Evolutionary conservation across 768 basidiomycete genomes (phyloP), one percentile per base, ranked within the genome.

Genomic region (Crepidotus variabilis): DNA sequence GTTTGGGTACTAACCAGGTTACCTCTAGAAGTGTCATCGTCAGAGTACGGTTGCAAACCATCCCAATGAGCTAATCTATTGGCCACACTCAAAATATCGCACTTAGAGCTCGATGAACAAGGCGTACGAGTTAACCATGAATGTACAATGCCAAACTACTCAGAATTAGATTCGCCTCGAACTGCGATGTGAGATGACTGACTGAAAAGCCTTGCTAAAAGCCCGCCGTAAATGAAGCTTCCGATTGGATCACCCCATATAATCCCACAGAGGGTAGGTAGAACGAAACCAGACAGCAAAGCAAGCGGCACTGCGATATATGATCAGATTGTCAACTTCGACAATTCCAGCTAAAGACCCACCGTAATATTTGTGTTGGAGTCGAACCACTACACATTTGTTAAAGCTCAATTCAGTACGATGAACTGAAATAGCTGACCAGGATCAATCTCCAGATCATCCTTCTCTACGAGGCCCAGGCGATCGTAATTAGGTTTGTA

Each of bases 41-140:
- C 87, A 2, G 88, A 85, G 65, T 90, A 92, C 0, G 86, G 88
- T 61, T 92, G 90, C 18, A 90, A 64, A 8, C 91, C 91, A 14
- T 89, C 80, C 86, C 86, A 91, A 58, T 93, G 91, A 2, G 90
- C 89, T 6, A 93, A 69, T 1, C 86, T 87, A 24, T 23, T 43
- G 10, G 14, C 23, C 2, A 33, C 21, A 50, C 7, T 13, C 39
- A 35, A 35, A 51, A 28, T 28, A 28, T 28, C 4, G 4, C 8
- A 28, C 8, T 28, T 2, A 20, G 18, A 13, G 33, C 39, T 34
- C 1, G 18, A 50, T 48, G 51, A 9, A n/a, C 6, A n/a, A 55
- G 18, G 46, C 34, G 24, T 58, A 87, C 85, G 85, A 88, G 59
- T 88, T 89, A 46, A 88, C 80, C 2, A 85, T 67, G 66, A 88